Base-by-base conservation (phyloP, 306 rosid genomes). In the Gleditsia sinensis region DNA sequence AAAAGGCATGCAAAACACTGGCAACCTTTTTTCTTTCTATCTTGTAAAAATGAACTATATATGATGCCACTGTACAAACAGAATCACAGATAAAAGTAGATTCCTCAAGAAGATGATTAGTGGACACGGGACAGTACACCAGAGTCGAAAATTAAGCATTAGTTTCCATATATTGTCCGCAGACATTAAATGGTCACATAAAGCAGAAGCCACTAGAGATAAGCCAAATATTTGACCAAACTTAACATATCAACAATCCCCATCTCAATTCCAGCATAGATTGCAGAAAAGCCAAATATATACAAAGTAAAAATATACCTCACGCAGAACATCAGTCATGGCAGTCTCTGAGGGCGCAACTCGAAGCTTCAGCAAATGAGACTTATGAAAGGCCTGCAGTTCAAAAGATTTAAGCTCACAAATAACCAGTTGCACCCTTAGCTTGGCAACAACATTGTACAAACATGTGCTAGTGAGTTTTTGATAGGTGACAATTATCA, bases 321-420 rank as follows among this genome's bases (percentile, higher is more conserved):
- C 98, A 4, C 97, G 97, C 48, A 91, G 80, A 80, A 94, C 98
- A 84, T 94, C 98, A 57, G 92, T 85, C 98, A 94, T 94, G 73
- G 98, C 98, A 49, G 98, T 94, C 91, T 94, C 98, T 16, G 94
- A 89, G 57, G 98, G 98, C 78, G 92, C 94, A 83, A 94, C 98
- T 75, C 97, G 94, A 65, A 86, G 94, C 84, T 84, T 94, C 78
- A 85, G 82, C 57, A 94, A 81, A 88, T 94, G 96, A 80, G 98
- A 94, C 88, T 94, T 94, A 59, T 89, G 97, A 76, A 94, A 94
- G 69, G 97, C 91, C 98, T 94, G 76, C 72, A 68, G 42, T 84
- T 64, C 66, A 77, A 51, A 62, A 71, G 17, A 66, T 21, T 61
- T 21, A 32, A 49, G 63, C 67, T 75, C 49, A 50, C 50, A 37